These are phyloP conservation scores for Xylariaceae sp. DNA, from an alignment of 2,329 filamentous ascomycete genomes.

Conservation along the genomic window DNA sequence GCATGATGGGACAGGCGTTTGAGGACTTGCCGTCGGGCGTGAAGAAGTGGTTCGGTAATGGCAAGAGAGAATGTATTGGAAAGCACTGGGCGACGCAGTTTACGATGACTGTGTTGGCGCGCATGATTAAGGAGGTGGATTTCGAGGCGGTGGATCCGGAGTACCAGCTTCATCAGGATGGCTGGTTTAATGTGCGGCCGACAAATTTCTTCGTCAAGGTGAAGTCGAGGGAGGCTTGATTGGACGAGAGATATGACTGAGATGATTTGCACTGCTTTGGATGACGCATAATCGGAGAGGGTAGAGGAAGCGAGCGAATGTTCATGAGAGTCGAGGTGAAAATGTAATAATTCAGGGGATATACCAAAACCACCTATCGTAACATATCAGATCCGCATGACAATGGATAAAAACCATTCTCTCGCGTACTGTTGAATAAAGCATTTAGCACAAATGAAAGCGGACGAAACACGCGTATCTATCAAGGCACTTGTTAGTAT, in stretches of 20 bases:
- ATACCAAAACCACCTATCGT: no score
- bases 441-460: no score
- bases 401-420: no score
- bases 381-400: no score
- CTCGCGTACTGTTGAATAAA: no score
- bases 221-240: slow-evolving; percentile 32
- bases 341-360: no score
- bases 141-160: slow-evolving; percentile 39
- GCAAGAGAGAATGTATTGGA: slow-evolving; percentile 48
- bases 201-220: slow-evolving; percentile 42
- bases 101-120: slow-evolving; percentile 38
- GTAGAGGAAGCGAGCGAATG: no score
- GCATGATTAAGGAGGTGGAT: slow-evolving; percentile 41
- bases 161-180: slow-evolving; percentile 42
- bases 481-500: no score
- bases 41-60: slow-evolving; percentile 49
- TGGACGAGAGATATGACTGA: not conserved
- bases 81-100: slow-evolving; percentile 47
- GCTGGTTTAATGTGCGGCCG: slow-evolving; percentile 50
- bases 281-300: no score
- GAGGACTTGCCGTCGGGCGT: slow-evolving; percentile 40
- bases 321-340: no score
- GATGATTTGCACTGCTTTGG: not conserved
- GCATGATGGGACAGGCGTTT: slow-evolving; percentile 44
- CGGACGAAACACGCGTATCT: no score